Evolutionary conservation across 176 grass and related monocot genomes (phyloP), one percentile per base, ranked within the genome.

Genomic region (Eragrostis nindensis): DNA sequence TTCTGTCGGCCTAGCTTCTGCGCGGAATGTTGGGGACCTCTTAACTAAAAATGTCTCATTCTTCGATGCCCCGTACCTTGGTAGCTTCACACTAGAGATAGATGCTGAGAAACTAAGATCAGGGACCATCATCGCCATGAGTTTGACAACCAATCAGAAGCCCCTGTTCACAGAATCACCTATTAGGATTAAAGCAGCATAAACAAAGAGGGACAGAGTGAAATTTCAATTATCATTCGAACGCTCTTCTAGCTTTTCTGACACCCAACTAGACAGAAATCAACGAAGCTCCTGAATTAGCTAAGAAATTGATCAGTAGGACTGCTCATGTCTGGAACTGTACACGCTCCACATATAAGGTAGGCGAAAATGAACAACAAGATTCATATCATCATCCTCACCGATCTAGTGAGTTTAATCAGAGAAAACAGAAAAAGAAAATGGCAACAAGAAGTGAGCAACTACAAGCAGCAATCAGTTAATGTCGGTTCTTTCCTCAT

Each of bases 41-140:
- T 87, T 88, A 27, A 73, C 62, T 45, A 82, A 45, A 47, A 43
- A 61, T n/a, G 71, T 64, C 16, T 84, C 80, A 50, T 77, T 83
- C 43, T 57, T 47, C 5, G 73, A 18, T 57, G 39, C 50, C 29
- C 80, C 77, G 4, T 76, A 86, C 79, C 78, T 87, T 60, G 81
- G 63, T 64, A 98, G 78, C 70, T 81, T 85, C 44, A 83, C 65
- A 79, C 57, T 85, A 44, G 86, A 87, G 9, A 98, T 73, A 21
- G 95, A 92, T 67, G 86, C 76, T 56, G 90, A 90, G 60, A 94
- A 89, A 80, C 81, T 85, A 55, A 94, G 89, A 56, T 92, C 88
- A 80, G 92, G 66, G 71, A 94, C 70, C 70, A 92, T 84, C 80
- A 89, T 83, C 25, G 74, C 84, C 90, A 92, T 92, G 47, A 39